phyloP scores from a whole-genome alignment of 176 grass and related monocot genomes.

The Eleusine coracana region DNA sequence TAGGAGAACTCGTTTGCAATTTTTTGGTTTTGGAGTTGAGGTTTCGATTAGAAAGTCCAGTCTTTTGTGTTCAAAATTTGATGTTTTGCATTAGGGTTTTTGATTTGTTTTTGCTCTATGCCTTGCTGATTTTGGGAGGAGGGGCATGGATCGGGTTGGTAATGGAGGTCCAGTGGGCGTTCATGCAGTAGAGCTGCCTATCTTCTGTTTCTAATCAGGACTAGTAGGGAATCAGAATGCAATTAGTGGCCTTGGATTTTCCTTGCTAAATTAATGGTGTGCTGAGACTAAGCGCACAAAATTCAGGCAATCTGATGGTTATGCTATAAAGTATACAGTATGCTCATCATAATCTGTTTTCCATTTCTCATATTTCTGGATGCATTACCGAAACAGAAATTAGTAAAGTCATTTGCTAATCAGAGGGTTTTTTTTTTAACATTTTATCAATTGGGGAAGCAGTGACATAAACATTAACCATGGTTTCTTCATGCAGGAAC shows the following conservation, averaged over 20 bases:
- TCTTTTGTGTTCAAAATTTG: not conserved
- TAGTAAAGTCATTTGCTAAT: constrained; percentile 4
- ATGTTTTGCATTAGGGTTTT: not conserved
- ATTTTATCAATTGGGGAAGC: too few relatives aligned
- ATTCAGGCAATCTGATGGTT: not conserved
- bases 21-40: too few relatives aligned
- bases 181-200: not conserved
- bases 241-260: constrained; percentile 3
- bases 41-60: too few relatives aligned
- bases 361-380: not conserved
- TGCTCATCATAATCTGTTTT: not conserved
- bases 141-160: not conserved
- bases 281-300: not conserved
- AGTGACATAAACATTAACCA: constrained; percentile 6
- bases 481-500: constrained; percentile 41
- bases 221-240: not conserved
- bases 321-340: not conserved
- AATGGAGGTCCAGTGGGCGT: not conserved
- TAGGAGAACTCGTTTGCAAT: too few relatives aligned
- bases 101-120: not conserved
- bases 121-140: not conserved
- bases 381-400: not conserved
- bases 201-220: not conserved
- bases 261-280: not conserved
- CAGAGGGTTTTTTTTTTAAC: too few relatives aligned